phyloP scores from a whole-genome alignment of 139 green algal genomes.

The Micromonas commoda region DNA sequence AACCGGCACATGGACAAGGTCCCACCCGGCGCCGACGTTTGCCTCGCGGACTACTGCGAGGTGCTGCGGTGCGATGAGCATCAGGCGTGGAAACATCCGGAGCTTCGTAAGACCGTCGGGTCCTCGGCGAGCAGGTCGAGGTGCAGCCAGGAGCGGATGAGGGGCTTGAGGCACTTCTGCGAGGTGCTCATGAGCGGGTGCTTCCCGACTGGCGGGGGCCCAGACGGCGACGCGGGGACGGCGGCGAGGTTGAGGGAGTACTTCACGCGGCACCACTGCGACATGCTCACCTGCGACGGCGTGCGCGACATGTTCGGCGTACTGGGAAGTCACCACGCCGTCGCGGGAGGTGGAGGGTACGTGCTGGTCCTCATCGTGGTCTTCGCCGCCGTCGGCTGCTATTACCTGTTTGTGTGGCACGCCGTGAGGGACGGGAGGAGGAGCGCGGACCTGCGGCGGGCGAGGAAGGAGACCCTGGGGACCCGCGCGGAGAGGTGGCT shows the following conservation, averaged over 20 bases:
- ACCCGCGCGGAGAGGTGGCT: too few relatives aligned
- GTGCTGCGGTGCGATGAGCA: conserved; percentile 16
- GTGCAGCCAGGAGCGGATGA: neutral
- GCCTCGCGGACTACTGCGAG: conserved; percentile 18
- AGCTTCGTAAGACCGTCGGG: neutral
- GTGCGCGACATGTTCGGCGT: neutral
- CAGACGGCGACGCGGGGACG: neutral
- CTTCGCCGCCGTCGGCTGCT: too few relatives aligned
- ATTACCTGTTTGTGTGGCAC: too few relatives aligned
- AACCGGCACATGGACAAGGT: conserved; percentile 10
- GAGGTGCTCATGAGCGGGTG: neutral
- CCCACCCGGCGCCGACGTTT: neutral
- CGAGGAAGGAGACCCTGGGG: too few relatives aligned
- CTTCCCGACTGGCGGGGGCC: neutral
- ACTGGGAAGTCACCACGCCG: neutral
- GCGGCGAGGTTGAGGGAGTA: neutral
- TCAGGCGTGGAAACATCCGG: neutral
- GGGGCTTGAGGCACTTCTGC: neutral
- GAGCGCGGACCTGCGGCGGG: too few relatives aligned
- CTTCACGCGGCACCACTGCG: conserved; percentile 6
- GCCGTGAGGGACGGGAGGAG: too few relatives aligned
- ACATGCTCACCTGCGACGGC: conserved; percentile 3
- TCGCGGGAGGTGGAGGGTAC: neutral
- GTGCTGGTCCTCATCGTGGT: neutral
- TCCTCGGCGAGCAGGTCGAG: neutral